Percentiles rank a stretch among this genome's conserved stretches.
phyloP scores from a whole-genome alignment of 2,329 filamentous ascomycete genomes.

The Coniochaeta sp. region DNA sequence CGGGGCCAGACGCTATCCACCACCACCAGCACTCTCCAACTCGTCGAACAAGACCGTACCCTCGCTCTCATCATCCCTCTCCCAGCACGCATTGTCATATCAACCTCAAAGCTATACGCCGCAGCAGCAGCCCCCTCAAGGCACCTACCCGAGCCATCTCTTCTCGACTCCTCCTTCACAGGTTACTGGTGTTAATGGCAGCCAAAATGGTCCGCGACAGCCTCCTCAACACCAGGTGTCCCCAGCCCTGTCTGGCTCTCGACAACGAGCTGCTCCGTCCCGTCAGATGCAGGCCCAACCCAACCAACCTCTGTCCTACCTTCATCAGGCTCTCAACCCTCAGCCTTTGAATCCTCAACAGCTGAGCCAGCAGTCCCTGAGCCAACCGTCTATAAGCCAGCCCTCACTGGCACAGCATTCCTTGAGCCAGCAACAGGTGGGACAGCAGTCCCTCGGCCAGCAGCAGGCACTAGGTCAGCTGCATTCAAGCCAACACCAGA shows the following conservation, averaged over 20 bases:
- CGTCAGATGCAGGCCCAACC: constrained; percentile 36
- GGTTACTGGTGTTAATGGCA: constrained; percentile 38
- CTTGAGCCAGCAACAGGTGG: constrained; percentile 8
- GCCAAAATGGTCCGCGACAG: constrained; percentile 33
- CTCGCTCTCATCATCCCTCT: constrained; percentile 38
- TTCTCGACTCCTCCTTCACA: constrained; percentile 39
- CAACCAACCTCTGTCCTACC: constrained; percentile 22
- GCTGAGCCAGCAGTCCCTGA: constrained; percentile 13
- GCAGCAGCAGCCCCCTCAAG: constrained; percentile 40
- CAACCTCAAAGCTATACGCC: constrained; percentile 44
- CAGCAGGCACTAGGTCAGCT: neutral
- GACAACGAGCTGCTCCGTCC: constrained; percentile 34
- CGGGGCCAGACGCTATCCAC: constrained; percentile 35
- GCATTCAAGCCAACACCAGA: constrained; percentile 5
- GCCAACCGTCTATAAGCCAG: constrained; percentile 12
- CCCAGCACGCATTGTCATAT: constrained; percentile 48
- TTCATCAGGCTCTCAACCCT: constrained; percentile 26
- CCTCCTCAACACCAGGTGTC: constrained; percentile 38
- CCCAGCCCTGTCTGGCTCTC: constrained; percentile 36
- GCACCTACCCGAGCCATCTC: constrained; percentile 43
- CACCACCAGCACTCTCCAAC: constrained; percentile 37
- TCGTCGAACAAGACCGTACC: constrained; percentile 37
- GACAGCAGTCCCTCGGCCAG: constrained; percentile 10
- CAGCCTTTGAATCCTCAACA: constrained; percentile 20
- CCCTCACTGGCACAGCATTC: constrained; percentile 15